Conservation (phyloP, 2,329 filamentous ascomycete species). For the Teratosphaeria zuluensis region DNA sequence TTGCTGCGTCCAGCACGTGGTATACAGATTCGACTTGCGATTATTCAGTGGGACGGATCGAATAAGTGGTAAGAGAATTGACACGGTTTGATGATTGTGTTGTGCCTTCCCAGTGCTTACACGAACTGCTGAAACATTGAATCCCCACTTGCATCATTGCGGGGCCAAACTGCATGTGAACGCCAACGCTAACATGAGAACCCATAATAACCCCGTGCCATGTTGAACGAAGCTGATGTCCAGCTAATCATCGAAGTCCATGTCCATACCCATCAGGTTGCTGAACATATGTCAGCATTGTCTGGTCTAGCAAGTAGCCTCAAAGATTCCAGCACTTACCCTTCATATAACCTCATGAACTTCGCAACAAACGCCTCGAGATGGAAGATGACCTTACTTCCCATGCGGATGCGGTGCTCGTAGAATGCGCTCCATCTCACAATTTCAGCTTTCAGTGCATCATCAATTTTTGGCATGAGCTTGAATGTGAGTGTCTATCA, state of each 20-base stretch:
- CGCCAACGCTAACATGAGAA: background rate
- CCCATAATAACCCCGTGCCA: background rate
- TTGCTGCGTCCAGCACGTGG: background rate
- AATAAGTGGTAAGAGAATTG: background rate
- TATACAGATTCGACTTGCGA: background rate
- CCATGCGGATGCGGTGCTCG: constrained; percentile 86
- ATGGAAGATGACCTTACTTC: constrained; percentile 90
- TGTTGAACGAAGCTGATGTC: background rate
- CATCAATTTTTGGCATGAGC: constrained; percentile 76
- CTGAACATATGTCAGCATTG: constrained; percentile 21
- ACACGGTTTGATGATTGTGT: background rate
- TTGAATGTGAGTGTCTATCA: constrained; percentile 76
- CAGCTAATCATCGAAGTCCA: constrained; percentile 31
- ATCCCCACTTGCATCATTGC: background rate
- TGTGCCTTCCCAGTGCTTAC: background rate
- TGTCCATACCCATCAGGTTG: constrained; percentile 69
- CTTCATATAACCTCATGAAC: constrained; percentile 93
- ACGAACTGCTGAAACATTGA: constrained; percentile 9
- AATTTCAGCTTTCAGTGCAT: constrained; percentile 80
- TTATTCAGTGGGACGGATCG: background rate
- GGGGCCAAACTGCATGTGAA: constrained; percentile 1
- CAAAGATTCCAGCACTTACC: constrained; percentile 43
- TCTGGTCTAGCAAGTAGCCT: background rate
- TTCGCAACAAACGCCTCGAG: constrained; percentile 97
- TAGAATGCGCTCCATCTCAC: constrained; percentile 96